Evolutionary conservation across 306 rosid species (phyloP).

Genomic region (Quercus glauca): DNA sequence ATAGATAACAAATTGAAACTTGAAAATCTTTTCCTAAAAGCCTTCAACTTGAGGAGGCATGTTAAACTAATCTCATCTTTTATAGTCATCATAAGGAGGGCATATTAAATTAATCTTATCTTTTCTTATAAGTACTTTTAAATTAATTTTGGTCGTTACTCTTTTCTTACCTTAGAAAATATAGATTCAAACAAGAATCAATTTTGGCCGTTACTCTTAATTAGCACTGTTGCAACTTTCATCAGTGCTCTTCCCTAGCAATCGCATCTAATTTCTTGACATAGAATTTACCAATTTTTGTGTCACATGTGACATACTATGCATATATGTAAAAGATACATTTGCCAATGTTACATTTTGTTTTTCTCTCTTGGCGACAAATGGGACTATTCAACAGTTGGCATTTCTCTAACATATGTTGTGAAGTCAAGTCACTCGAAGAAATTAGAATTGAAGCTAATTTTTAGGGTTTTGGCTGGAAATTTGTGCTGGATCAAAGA

Average conservation of each 20-base stretch:
- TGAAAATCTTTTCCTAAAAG: too few species aligned
- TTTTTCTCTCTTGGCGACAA: neutral
- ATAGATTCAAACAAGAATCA: too few species aligned
- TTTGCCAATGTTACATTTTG: neutral
- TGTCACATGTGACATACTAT: neutral
- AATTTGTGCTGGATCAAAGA: slow-evolving; percentile 34
- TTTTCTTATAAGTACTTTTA: too few species aligned
- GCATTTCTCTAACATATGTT: neutral
- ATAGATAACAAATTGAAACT: too few species aligned
- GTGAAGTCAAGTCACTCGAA: neutral
- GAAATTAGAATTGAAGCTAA: neutral
- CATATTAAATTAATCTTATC: too few species aligned
- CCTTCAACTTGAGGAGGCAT: too few species aligned
- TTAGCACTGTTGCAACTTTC: too few species aligned
- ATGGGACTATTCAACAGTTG: neutral
- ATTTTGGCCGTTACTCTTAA: too few species aligned
- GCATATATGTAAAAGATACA: neutral
- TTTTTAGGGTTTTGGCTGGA: slow-evolving; percentile 31
- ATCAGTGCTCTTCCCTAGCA: neutral
- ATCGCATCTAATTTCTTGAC: neutral
- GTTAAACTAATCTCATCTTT: too few species aligned
- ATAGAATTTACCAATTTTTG: neutral
- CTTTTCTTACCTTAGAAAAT: too few species aligned
- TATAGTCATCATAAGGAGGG: too few species aligned
- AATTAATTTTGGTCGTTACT: too few species aligned